Conservation (phyloP, 805 yeast genomes). For the Zygotorulaspora danielsina region DNA sequence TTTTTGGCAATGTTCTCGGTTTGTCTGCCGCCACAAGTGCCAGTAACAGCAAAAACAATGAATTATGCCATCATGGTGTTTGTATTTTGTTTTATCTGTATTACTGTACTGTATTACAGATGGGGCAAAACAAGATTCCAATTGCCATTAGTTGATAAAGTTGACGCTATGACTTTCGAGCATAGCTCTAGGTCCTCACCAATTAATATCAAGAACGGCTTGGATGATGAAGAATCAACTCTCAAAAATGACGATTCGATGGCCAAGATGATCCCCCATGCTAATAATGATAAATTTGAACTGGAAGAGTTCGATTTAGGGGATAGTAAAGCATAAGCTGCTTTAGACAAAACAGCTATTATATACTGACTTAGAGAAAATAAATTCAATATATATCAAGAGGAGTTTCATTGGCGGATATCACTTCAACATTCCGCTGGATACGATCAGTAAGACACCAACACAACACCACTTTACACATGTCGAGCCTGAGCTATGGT, state of each 20-base stretch:
- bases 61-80: conserved; percentile 62
- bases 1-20: conserved; percentile 53
- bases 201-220: neutral
- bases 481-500: conserved; percentile 34
- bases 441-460: conserved; percentile 32
- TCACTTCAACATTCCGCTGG: conserved; percentile 22
- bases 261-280: neutral
- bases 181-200: neutral
- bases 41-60: conserved; percentile 42
- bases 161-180: conserved; percentile 1
- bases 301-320: conserved; percentile 4
- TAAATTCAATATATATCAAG: too few species aligned
- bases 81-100: conserved; percentile 41
- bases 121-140: conserved; percentile 64
- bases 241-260: neutral
- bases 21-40: conserved; percentile 68
- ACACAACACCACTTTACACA: conserved; percentile 36
- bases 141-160: conserved; percentile 49
- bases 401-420: too few species aligned
- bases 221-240: neutral
- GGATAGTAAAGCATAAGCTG: neutral
- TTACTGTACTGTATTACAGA: conserved; percentile 47
- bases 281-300: neutral
- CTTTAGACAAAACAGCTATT: too few species aligned
- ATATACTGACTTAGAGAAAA: too few species aligned